Evolutionary conservation across 768 basidiomycete species (phyloP), one percentile per base, ranked within the genome.

Genomic region (Boletus subcaerulescens): DNA sequence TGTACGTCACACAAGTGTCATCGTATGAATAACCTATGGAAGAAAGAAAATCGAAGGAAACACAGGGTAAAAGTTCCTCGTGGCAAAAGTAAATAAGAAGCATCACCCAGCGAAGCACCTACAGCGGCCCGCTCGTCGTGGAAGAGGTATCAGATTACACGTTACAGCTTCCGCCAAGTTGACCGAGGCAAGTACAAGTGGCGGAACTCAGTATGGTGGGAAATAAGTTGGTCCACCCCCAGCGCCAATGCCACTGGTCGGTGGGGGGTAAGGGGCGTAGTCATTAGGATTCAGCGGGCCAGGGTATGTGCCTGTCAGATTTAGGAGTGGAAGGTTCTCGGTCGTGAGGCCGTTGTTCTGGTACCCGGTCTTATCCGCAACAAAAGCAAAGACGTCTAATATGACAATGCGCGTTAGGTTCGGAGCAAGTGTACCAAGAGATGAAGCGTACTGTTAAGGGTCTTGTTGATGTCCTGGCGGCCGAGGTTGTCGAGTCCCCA

Each of bases 401-500:
- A 47, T 7, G 20, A 20, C 29, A 38, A 45, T 14, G 20, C 14
- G 26, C 17, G 46, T 58, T 24, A 49, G 22, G 17, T 20, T 24
- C 17, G n/a, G 14, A 13, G 43, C 5, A 45, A 20, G 38, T 4
- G 17, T 11, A 17, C 13, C 13, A 32, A 20, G 8, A 13, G 2
- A 39, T 41, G 22, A 17, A 38, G 8, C 63, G 41, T n/a, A 62
- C 62, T 67, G 13, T 52, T 20, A 17, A 63, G 51, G 10, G 59
- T 77, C 71, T 73, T 71, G 68, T 83, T 83, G 44, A 77, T 78
- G 60, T 85, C 83, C 43, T 74, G 73, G 41, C 84, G 77, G 18
- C 84, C 85, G 20, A 86, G 80, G 15, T 79, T 81, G 38, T 75
- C 77, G 29, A 87, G 79, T 5, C 70, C 67, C 84, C 85, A 86